These are phyloP conservation scores for Elsinoe arachidis DNA, from an alignment of 2,329 filamentous ascomycete species.

Conservation along the genomic window DNA sequence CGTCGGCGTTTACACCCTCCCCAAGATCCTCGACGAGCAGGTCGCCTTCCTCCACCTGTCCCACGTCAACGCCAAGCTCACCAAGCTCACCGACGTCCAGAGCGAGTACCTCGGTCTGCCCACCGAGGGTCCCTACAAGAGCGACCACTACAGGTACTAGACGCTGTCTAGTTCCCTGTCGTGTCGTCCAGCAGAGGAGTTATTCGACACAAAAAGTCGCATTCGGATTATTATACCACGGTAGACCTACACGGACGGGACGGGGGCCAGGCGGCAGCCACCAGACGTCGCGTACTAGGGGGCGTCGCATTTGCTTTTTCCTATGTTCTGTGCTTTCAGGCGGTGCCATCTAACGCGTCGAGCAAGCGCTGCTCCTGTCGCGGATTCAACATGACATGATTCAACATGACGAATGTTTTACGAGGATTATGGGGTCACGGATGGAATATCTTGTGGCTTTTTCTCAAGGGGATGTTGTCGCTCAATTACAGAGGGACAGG, in stretches of 20 bases:
- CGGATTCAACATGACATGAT: conserved; percentile 3
- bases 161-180: conserved; percentile 19
- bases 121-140: conserved; percentile 88
- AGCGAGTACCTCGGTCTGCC: conserved; percentile 89
- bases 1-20: conserved; percentile 88
- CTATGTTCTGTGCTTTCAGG: neutral
- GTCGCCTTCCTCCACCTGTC: conserved; percentile 87
- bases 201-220: conserved; percentile 7
- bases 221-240: conserved; percentile 5
- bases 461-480: neutral
- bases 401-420: neutral
- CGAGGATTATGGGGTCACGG: neutral
- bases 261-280: neutral
- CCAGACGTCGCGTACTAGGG: neutral
- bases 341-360: neutral
- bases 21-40: conserved; percentile 99
- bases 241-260: neutral
- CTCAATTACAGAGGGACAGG: neutral
- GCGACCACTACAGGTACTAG: conserved; percentile 78
- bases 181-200: neutral
- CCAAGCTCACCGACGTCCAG: conserved; percentile 74
- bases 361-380: neutral
- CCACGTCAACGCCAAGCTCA: conserved; percentile 92
- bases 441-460: neutral
- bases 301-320: neutral